phyloP scores from a whole-genome alignment of 352 stramenopile genomes.

The Pythium aristosporum region DNA sequence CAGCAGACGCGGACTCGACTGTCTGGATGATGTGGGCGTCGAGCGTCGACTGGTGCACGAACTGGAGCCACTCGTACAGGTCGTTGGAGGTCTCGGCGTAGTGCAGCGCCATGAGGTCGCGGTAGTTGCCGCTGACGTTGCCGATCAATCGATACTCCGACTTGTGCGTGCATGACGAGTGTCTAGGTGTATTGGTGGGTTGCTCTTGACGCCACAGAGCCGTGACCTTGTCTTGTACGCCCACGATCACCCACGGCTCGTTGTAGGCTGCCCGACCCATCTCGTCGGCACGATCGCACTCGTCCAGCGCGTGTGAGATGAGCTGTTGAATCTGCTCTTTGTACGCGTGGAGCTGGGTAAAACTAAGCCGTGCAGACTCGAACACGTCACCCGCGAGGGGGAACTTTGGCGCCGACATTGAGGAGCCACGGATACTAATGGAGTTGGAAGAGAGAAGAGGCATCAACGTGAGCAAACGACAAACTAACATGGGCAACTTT shows the following conservation, averaged over 20 bases:
- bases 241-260: constrained; percentile 16
- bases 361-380: not conserved
- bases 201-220: constrained; percentile 5
- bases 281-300: constrained; percentile 22
- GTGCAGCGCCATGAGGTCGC: constrained; percentile 64
- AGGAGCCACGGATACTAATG: constrained; percentile 10
- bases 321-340: constrained; percentile 10
- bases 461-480: too few species aligned
- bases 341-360: constrained; percentile 1
- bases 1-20: constrained; percentile 54
- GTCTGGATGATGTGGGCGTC: constrained; percentile 72
- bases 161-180: not conserved
- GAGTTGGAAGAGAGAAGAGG: too few species aligned
- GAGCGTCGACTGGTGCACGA: constrained; percentile 61
- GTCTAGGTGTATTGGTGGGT: too few species aligned
- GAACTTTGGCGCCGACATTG: constrained; percentile 6
- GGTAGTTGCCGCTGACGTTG: constrained; percentile 59
- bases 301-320: constrained; percentile 1
- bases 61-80: constrained; percentile 68
- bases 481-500: too few species aligned
- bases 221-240: constrained; percentile 9
- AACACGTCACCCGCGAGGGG: constrained; percentile 5
- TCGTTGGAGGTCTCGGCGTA: constrained; percentile 58
- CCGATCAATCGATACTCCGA: constrained; percentile 54
- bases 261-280: constrained; percentile 5